These are phyloP conservation scores for Metschnikowia noctiluminum DNA, from an alignment of 805 yeast species.

Conservation along the genomic window DNA sequence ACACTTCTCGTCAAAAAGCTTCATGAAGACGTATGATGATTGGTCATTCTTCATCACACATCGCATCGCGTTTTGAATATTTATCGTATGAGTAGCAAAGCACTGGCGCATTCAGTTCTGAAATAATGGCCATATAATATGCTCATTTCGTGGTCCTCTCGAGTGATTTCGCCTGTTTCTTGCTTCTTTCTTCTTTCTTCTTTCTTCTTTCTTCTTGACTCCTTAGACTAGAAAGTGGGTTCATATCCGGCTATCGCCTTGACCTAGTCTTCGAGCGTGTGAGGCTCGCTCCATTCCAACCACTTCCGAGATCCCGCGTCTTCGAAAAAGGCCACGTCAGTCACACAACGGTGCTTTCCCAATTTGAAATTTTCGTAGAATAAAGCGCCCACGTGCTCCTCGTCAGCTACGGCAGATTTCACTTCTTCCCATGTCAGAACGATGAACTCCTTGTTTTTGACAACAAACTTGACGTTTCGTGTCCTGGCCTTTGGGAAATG, in stretches of 20 bases:
- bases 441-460: conserved; percentile 1
- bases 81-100: too few relatives aligned
- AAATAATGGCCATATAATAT: too few relatives aligned
- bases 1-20: too few relatives aligned
- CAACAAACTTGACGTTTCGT: conserved; percentile 6
- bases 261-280: not conserved
- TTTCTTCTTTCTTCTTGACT: not conserved
- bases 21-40: too few relatives aligned
- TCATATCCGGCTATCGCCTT: not conserved
- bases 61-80: too few relatives aligned
- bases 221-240: not conserved
- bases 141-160: too few relatives aligned
- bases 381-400: conserved; percentile 13
- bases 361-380: conserved; percentile 11
- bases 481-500: conserved; percentile 16
- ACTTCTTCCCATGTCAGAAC: conserved; percentile 12
- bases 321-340: conserved; percentile 13
- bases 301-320: conserved; percentile 9
- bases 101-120: too few relatives aligned
- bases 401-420: conserved; percentile 8
- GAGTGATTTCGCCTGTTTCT: too few relatives aligned
- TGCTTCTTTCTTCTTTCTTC: not conserved
- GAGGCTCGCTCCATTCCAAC: conserved; percentile 11
- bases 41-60: too few relatives aligned
- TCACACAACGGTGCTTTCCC: conserved; percentile 17